phyloP scores from a whole-genome alignment of 352 stramenopile genomes.

The Pythium brassicae region DNA sequence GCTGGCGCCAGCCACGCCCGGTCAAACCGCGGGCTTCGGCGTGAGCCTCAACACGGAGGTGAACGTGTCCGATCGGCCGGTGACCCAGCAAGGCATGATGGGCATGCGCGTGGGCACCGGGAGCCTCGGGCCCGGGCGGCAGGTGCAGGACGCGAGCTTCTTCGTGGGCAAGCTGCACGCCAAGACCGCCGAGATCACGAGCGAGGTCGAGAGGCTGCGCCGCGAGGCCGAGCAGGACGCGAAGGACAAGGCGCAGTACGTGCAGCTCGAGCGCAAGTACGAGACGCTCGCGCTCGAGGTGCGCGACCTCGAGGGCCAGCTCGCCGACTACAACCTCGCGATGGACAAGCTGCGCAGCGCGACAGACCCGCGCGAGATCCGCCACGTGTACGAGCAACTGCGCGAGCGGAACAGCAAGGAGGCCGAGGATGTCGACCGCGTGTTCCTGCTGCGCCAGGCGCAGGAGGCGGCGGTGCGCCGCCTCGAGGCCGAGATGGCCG shows the following conservation, averaged over 20 bases:
- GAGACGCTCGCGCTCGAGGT: slow-evolving; percentile 65
- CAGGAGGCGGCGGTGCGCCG: slow-evolving; percentile 55
- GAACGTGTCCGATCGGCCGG: slow-evolving; percentile 87
- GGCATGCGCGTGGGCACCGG: slow-evolving; percentile 81
- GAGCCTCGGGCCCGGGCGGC: slow-evolving; percentile 56
- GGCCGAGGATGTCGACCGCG: slow-evolving; percentile 81
- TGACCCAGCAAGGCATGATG: slow-evolving; percentile 92
- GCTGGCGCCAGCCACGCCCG: slow-evolving; percentile 52
- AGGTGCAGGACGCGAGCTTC: slow-evolving; percentile 88
- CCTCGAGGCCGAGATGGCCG: slow-evolving; percentile 75
- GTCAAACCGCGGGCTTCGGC: slow-evolving; percentile 62
- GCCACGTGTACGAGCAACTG: slow-evolving; percentile 64
- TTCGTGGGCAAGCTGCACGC: slow-evolving; percentile 89
- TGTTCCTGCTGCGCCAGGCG: slow-evolving; percentile 89
- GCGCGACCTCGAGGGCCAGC: slow-evolving; percentile 84
- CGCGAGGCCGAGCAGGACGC: slow-evolving; percentile 84
- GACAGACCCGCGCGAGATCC: slow-evolving; percentile 63
- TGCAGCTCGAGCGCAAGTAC: slow-evolving; percentile 77
- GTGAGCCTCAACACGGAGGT: slow-evolving; percentile 89
- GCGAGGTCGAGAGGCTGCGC: slow-evolving; percentile 75
- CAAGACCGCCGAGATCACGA: slow-evolving; percentile 86
- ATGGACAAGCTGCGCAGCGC: slow-evolving; percentile 88
- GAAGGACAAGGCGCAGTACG: slow-evolving; percentile 88
- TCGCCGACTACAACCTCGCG: slow-evolving; percentile 92
- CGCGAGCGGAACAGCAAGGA: slow-evolving; percentile 76